Evolutionary conservation across 768 basidiomycete species (phyloP).

Genomic region (Mycena maculata): DNA sequence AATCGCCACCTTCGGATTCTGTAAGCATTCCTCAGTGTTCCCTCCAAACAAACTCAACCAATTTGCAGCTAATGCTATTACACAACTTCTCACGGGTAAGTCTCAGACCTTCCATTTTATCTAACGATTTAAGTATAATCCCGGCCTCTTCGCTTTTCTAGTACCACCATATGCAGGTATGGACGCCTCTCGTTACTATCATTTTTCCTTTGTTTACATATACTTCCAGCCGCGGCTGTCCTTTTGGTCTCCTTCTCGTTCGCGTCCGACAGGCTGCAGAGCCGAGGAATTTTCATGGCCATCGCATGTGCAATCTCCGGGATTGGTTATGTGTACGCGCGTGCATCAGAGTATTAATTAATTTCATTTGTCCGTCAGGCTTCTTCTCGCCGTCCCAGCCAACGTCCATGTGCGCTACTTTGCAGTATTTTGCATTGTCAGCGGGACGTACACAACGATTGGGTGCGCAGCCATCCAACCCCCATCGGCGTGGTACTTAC

Average conservation of each 20-base stretch:
- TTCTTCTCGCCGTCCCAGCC: constrained; percentile 64
- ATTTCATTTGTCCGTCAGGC: constrained; percentile 43
- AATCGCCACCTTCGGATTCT: constrained; percentile 76
- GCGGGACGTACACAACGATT: constrained; percentile 82
- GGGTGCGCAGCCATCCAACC: constrained; percentile 45
- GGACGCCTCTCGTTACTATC: neutral
- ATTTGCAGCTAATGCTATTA: constrained; percentile 65
- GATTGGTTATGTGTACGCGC: constrained; percentile 71
- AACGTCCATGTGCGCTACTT: constrained; percentile 80
- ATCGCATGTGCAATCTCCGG: constrained; percentile 58
- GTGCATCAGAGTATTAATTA: neutral
- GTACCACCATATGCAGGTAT: constrained; percentile 79
- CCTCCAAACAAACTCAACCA: constrained; percentile 17
- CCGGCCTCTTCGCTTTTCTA: neutral
- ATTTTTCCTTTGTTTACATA: neutral
- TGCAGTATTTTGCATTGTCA: constrained; percentile 80
- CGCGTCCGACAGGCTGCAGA: constrained; percentile 74
- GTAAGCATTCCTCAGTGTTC: constrained; percentile 52
- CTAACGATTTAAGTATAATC: no score
- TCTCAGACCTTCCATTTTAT: neutral
- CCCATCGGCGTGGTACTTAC: neutral
- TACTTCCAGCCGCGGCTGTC: constrained; percentile 61
- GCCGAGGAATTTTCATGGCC: constrained; percentile 62
- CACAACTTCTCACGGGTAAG: constrained; percentile 71
- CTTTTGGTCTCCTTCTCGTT: constrained; percentile 71